A percentile compares a stretch with the other conserved stretches of the same genome.
These are phyloP conservation scores for Colletotrichum kahawae DNA, from an alignment of 2,329 filamentous ascomycete genomes.

Conservation along the genomic window DNA sequence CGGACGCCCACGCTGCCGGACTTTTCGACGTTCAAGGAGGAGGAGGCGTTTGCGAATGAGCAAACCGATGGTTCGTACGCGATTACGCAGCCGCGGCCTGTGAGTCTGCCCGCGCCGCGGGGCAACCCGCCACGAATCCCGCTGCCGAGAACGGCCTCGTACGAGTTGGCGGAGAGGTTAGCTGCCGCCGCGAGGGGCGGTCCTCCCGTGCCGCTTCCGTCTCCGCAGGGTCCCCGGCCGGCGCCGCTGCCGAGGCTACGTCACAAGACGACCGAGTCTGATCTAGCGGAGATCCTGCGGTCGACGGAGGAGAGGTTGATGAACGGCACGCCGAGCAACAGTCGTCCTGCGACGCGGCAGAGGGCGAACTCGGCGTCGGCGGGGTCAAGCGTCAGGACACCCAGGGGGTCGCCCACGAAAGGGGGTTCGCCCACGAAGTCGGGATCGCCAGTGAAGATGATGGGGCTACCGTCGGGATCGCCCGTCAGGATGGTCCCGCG, in stretches of 20 bases:
- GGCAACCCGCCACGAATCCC: slow-evolving; percentile 7
- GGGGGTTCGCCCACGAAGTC: neutral
- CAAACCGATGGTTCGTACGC: neutral
- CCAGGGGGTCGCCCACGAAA: neutral
- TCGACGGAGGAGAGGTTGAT: slow-evolving; percentile 58
- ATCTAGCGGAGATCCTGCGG: slow-evolving; percentile 55
- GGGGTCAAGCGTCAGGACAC: slow-evolving; percentile 17
- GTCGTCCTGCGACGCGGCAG: slow-evolving; percentile 29
- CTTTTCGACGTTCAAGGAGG: slow-evolving; percentile 25
- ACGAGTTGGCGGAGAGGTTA: slow-evolving; percentile 21
- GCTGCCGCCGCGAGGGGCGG: slow-evolving; percentile 20
- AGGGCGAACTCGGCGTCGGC: slow-evolving; percentile 31
- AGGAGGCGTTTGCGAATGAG: slow-evolving; percentile 25
- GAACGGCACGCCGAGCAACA: slow-evolving; percentile 39
- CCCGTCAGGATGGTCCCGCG: neutral
- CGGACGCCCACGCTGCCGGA: slow-evolving; percentile 42
- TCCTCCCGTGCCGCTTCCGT: slow-evolving; percentile 8
- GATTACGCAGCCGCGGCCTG: slow-evolving; percentile 11
- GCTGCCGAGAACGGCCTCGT: slow-evolving; percentile 16
- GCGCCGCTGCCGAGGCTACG: slow-evolving; percentile 23
- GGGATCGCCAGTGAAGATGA: neutral
- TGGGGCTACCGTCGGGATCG: neutral
- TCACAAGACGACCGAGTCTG: slow-evolving; percentile 47
- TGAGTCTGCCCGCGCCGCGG: neutral
- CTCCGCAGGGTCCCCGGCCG: slow-evolving; percentile 19